Evolutionary conservation across 352 stramenopile species (phyloP).

Genomic region (Phytophthora fragariaefolia): DNA sequence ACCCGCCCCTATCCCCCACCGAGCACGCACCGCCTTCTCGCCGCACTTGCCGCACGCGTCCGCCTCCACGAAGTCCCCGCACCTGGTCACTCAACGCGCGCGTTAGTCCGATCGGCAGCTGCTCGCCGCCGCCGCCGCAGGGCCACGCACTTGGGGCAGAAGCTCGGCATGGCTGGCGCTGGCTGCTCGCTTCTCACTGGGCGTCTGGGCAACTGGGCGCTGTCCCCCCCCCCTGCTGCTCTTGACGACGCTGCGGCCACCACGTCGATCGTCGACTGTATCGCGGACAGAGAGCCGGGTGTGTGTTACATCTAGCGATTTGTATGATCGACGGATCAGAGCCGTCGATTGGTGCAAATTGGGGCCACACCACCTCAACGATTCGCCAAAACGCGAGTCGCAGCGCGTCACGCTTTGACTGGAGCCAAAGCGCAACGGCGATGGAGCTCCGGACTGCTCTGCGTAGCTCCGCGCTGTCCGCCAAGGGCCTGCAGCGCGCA

Average conservation of each 20-base stretch:
- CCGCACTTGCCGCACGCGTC: constrained; percentile 69
- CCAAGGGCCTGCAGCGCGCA: constrained; percentile 25
- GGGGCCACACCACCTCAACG: neutral
- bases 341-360: constrained; percentile 33
- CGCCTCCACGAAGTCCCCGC: constrained; percentile 62
- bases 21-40: constrained; percentile 65
- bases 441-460: constrained; percentile 38
- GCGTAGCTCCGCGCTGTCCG: constrained; percentile 37
- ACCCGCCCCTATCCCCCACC: too few species aligned
- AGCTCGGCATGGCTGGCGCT: constrained; percentile 54
- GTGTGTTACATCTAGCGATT: constrained; percentile 20
- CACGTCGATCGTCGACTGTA: constrained; percentile 37
- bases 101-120: constrained; percentile 1
- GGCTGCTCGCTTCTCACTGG: constrained; percentile 24
- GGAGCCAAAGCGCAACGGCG: constrained; percentile 7
- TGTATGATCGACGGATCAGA: constrained; percentile 23
- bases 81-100: constrained; percentile 32
- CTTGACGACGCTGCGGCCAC: constrained; percentile 28
- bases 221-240: constrained; percentile 15
- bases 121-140: neutral
- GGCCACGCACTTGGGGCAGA: constrained; percentile 65
- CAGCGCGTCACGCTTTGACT: constrained; percentile 12
- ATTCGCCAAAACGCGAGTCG: constrained; percentile 36
- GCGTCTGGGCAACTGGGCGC: constrained; percentile 19
- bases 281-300: constrained; percentile 21